Evolutionary conservation across 306 rosid species (phyloP), one percentile per base, ranked within the genome.

Genomic region (Morella rubra): DNA sequence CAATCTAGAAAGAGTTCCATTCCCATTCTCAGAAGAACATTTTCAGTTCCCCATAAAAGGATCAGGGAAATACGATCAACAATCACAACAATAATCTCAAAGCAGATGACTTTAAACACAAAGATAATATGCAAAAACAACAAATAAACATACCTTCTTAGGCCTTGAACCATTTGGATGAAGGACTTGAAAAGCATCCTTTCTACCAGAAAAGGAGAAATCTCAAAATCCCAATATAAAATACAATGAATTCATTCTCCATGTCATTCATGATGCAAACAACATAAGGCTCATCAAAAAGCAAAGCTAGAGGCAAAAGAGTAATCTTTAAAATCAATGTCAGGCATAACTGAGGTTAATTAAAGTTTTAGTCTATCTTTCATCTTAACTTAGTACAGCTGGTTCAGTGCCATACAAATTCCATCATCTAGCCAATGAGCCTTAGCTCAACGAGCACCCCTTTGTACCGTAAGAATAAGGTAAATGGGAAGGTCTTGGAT

Each of bases 81-180:
- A 65, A 65, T 47, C 45, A 61, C 44, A 40, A 42, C 45, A 76
- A 58, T 46, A 32, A 55, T 46, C 40, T 64, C 79, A 77, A 10
- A 74, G 14, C 55, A 65, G 27, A 72, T 56, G 53, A 71, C 55
- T 47, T 44, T 72, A 18, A 64, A 14, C 53, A 42, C 27, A 18
- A 56, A 32, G 60, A 75, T 18, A 72, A 74, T 76, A 19, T 27
- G 32, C 42, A n/a, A 41, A 68, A 71, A 70, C 50, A 73, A 20
- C 59, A 42, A 27, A 65, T 74, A 53, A 73, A 58, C 72, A 55
- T 73, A 95, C 97, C 90, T 87, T 89, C 83, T 76, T 81, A 46
- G 82, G 84, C 85, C 85, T 90, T 44, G 77, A 64, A 74, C 59
- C 81, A 60, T 80, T 74, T 40, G 86, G 76, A 62, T 73, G 81